Evolutionary conservation across 2,329 filamentous ascomycete genomes (phyloP), one percentile per base, ranked within the genome.

Genomic region (Mycosphaerelloides madeirae): DNA sequence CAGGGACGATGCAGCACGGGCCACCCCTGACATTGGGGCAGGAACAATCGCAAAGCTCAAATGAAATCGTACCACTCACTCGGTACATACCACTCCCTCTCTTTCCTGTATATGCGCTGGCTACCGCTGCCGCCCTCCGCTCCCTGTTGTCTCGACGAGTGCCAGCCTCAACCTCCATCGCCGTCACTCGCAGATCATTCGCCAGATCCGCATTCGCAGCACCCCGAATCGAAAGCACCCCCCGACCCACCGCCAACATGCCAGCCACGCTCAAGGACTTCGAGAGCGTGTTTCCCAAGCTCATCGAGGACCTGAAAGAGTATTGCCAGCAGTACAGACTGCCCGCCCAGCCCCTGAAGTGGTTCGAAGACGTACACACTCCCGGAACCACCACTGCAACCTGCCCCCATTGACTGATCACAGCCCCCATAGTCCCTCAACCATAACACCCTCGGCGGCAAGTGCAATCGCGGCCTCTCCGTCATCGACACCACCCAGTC

Each of bases 381-480:
- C 32, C 22, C 31, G 14, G 3, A 29, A 28, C 3, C 14, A 18
- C 33, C 9, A 12, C 29, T 3, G 14, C 13, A n/a, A 13, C 40
- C 11, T 19, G 29, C 35, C 19, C 20, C 50, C 29, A 49, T 54
- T 55, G 54, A 57, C 45, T 53, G 44, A 53, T 56, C 46, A 36
- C 29, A 48, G 44, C 35, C 31, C 29, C 29, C 28, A 25, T 43
- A 50, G 88, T 84, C 79, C 50, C 78, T 97, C 61, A 79, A 90
- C 65, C 78, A 81, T 72, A 98, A 98, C 73, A 81, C 87, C 6
- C 74, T 93, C 42, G 93, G 93, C 58, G 93, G 93, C 65, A 98
- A 98, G 77, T 95, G 90, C 76, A 98, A 98, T 75, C 88, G 93
- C 64, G 93, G 93, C 72, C 94, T 98, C 81, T 97, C 90, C 37